These are phyloP conservation scores for Epichloe brachyelytri DNA, from an alignment of 2,329 filamentous ascomycete species.

Conservation along the genomic window DNA sequence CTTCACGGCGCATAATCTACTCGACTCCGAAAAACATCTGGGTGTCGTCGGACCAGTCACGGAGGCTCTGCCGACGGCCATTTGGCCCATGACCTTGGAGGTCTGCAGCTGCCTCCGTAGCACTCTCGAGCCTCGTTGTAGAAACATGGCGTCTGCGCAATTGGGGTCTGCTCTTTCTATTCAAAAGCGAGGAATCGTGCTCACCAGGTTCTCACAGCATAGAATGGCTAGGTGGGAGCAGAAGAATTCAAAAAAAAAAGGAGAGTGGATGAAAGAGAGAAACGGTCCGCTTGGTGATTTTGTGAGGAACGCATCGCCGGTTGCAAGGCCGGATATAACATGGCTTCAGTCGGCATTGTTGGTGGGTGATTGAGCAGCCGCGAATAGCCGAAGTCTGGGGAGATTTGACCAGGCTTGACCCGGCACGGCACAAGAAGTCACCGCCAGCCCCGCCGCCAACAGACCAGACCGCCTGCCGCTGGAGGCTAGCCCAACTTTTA, in stretches of 20 bases:
- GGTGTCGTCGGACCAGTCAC: conserved; percentile 17
- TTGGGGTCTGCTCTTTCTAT: background rate
- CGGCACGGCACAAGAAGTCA: too few species aligned
- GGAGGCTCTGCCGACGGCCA: conserved; percentile 18
- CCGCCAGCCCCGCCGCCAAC: too few species aligned
- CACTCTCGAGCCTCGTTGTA: conserved; percentile 36
- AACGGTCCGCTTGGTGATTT: background rate
- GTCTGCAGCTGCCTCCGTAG: conserved; percentile 38
- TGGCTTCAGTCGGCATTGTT: conserved; percentile 25
- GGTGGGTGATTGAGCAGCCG: conserved; percentile 18
- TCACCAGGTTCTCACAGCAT: too few species aligned
- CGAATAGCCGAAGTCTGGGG: conserved; percentile 21
- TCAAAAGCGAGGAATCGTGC: background rate
- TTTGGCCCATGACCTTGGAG: conserved; percentile 26
- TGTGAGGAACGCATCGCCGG: background rate
- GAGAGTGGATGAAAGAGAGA: background rate
- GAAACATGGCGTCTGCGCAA: conserved; percentile 33
- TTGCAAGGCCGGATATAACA: conserved; percentile 2
- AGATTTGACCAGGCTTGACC: background rate
- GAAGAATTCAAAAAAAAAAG: background rate
- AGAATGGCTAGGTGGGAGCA: too few species aligned
- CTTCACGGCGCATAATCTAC: conserved; percentile 47
- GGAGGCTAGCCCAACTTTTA: background rate
- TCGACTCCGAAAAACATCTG: conserved; percentile 39
- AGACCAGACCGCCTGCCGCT: conserved; percentile 1